Evolutionary conservation across 805 yeast genomes (phyloP).

Genomic region (Zygosaccharomyces lentus): DNA sequence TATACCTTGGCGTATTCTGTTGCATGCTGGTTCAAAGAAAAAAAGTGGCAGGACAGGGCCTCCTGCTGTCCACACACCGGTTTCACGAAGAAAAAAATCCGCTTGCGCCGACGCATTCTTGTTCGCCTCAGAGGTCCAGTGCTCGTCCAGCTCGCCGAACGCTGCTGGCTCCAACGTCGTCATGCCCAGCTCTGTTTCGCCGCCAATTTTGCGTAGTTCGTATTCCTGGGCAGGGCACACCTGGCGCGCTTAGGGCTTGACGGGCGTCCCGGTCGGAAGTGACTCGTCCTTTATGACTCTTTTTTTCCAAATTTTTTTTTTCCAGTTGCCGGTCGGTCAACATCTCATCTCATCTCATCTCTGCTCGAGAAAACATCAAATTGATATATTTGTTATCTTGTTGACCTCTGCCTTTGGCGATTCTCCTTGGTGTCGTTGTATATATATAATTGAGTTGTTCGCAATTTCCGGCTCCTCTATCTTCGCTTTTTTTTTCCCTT

Average conservation of each 20-base stretch:
- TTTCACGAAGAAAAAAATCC: too few relatives aligned
- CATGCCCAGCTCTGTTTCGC: background rate
- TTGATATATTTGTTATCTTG: background rate
- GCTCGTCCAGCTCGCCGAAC: too few relatives aligned
- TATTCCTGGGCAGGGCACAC: background rate
- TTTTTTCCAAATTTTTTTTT: background rate
- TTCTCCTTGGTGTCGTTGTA: background rate
- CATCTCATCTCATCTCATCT: constrained; percentile 15
- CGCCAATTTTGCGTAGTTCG: too few relatives aligned
- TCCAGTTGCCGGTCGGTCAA: background rate
- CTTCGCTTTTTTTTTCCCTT: background rate
- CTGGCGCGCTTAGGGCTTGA: background rate
- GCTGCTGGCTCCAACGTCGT: too few relatives aligned
- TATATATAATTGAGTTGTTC: background rate
- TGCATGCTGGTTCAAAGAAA: too few relatives aligned
- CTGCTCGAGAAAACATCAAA: constrained; percentile 1
- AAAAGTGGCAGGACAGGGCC: too few relatives aligned
- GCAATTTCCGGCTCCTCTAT: background rate
- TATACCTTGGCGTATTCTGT: too few relatives aligned
- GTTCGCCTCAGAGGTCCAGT: too few relatives aligned
- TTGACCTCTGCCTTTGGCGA: background rate
- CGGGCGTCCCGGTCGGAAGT: background rate
- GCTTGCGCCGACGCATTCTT: too few relatives aligned
- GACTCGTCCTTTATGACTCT: background rate
- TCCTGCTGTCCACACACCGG: too few relatives aligned